These are phyloP conservation scores for Immersiporthe knoxdaviesiana DNA, from an alignment of 2,329 filamentous ascomycete genomes.

Conservation along the genomic window DNA sequence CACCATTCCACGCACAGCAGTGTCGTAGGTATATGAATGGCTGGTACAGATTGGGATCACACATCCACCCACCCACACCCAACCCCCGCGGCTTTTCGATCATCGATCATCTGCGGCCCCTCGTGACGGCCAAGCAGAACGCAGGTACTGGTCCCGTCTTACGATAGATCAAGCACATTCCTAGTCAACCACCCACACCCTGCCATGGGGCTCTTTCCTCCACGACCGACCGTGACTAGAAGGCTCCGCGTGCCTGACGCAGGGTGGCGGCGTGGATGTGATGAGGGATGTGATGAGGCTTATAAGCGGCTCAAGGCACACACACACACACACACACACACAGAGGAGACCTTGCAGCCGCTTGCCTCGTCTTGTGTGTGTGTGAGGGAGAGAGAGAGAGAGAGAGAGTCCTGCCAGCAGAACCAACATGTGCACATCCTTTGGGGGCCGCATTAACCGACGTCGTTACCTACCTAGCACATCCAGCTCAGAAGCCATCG, in stretches of 20 bases:
- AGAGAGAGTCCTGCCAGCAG: not conserved
- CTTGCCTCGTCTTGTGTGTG: too few species aligned
- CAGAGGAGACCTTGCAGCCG: too few species aligned
- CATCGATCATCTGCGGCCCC: slow-evolving; percentile 29
- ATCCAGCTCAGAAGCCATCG: slow-evolving; percentile 2
- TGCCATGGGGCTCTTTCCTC: not conserved
- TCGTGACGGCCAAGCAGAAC: slow-evolving; percentile 28
- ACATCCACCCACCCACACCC: not conserved
- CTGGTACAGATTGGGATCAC: not conserved
- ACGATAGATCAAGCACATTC: slow-evolving; percentile 15
- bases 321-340: too few species aligned
- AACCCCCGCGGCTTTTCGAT: slow-evolving; percentile 9
- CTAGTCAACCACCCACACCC: slow-evolving; percentile 22
- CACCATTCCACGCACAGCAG: not conserved
- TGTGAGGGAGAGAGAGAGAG: too few species aligned
- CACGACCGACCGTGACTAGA: not conserved
- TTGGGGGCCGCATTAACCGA: slow-evolving; percentile 8
- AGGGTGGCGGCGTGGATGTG: slow-evolving; percentile 5
- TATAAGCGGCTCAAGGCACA: slow-evolving; percentile 2
- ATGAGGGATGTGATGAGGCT: slow-evolving; percentile 19
- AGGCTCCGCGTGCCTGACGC: slow-evolving; percentile 18
- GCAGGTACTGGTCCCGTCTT: slow-evolving; percentile 29
- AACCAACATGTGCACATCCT: not conserved
- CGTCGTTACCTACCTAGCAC: slow-evolving; percentile 3
- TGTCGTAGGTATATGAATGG: not conserved